Percentiles rank a stretch among this genome's conserved stretches.
phyloP scores from a whole-genome alignment of 2,329 filamentous ascomycete species.

The Nigrospora oryzae region DNA sequence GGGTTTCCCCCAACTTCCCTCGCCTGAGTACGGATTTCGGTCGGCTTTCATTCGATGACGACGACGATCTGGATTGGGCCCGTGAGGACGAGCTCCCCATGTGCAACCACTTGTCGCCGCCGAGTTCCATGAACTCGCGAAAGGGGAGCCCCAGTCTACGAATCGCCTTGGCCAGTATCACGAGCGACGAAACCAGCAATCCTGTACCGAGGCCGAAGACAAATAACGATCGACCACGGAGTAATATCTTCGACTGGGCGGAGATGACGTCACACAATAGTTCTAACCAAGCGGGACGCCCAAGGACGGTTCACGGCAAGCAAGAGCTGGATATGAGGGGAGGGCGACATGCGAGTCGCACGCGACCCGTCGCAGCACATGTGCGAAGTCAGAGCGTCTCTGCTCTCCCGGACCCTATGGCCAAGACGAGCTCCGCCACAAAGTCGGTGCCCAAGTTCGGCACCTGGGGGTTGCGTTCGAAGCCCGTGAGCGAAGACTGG shows the following conservation, averaged over 20 bases:
- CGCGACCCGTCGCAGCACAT: constrained; percentile 60
- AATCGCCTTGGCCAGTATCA: constrained; percentile 44
- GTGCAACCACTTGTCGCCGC: constrained; percentile 50
- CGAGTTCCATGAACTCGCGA: constrained; percentile 44
- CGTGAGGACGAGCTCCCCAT: constrained; percentile 45
- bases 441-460: constrained; percentile 64
- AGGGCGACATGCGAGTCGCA: constrained; percentile 58
- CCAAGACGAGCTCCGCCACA: constrained; percentile 23
- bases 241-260: constrained; percentile 73
- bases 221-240: constrained; percentile 44
- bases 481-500: constrained; percentile 79
- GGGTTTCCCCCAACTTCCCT: constrained; percentile 21
- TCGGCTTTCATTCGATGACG: constrained; percentile 50
- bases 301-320: constrained; percentile 69
- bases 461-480: constrained; percentile 73
- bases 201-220: constrained; percentile 24
- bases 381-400: constrained; percentile 77
- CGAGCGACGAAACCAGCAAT: constrained; percentile 29
- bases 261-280: constrained; percentile 58
- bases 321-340: constrained; percentile 63
- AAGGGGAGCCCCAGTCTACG: constrained; percentile 45
- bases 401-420: constrained; percentile 55
- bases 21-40: constrained; percentile 31
- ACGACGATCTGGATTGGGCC: constrained; percentile 57
- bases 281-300: constrained; percentile 50